These are phyloP conservation scores for Claviceps africana DNA, from an alignment of 2,329 filamentous ascomycete genomes.

Conservation along the genomic window DNA sequence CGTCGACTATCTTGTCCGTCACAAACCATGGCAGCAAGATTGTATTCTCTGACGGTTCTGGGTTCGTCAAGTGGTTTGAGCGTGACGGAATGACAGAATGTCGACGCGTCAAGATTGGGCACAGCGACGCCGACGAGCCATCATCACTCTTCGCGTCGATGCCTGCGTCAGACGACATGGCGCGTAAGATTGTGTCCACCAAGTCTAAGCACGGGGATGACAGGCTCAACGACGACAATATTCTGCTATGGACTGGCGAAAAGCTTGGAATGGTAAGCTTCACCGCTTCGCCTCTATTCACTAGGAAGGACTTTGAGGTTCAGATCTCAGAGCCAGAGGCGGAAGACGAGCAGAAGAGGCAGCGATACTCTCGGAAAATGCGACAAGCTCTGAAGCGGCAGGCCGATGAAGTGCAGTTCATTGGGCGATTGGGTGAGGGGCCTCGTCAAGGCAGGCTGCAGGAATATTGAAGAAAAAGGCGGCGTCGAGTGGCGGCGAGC, in stretches of 20 bases:
- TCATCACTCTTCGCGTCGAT: constrained; percentile 35
- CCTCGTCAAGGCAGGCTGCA: not conserved
- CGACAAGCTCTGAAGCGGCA: constrained; percentile 60
- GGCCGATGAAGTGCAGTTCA: constrained; percentile 64
- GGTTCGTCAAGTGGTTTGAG: constrained; percentile 81
- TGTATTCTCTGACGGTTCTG: constrained; percentile 72
- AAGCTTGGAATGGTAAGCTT: constrained; percentile 61
- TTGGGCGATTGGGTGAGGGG: constrained; percentile 42
- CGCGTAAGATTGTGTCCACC: constrained; percentile 63
- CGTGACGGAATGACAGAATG: constrained; percentile 58
- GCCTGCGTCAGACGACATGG: constrained; percentile 53
- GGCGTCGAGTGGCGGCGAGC: not conserved
- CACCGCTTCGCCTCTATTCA: constrained; percentile 35
- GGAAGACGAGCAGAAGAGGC: constrained; percentile 42
- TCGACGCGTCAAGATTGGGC: constrained; percentile 39
- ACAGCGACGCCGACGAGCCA: constrained; percentile 33
- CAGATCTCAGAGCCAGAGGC: constrained; percentile 28
- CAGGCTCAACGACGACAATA: constrained; percentile 44
- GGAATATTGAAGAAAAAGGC: not conserved
- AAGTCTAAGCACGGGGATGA: constrained; percentile 20
- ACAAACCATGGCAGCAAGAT: constrained; percentile 69
- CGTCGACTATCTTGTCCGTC: constrained; percentile 69
- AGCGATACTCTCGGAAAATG: constrained; percentile 56
- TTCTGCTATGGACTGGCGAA: constrained; percentile 82
- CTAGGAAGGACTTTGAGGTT: constrained; percentile 36